phyloP scores from a whole-genome alignment of 768 basidiomycete species.

The Pilatotrama ljubarskyi region DNA sequence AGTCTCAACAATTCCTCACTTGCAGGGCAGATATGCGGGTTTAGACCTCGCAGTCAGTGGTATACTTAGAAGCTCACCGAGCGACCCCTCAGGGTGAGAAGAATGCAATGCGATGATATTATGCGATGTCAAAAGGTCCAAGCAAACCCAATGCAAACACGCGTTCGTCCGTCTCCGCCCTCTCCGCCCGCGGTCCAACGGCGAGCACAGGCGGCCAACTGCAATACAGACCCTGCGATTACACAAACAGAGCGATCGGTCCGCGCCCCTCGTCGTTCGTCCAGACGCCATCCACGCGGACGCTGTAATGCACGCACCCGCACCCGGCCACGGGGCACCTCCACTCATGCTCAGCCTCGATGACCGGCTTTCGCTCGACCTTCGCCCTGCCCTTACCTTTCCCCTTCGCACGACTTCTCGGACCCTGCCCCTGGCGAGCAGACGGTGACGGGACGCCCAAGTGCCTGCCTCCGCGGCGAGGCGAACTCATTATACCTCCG shows the following conservation, averaged over 20 bases:
- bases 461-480: background rate
- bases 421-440: background rate
- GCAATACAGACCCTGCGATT: too few species aligned
- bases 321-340: slow-evolving; percentile 64
- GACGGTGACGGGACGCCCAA: background rate
- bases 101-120: background rate
- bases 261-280: slow-evolving; percentile 50
- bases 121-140: background rate
- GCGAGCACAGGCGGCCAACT: too few species aligned
- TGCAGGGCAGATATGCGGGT: background rate
- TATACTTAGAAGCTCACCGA: background rate
- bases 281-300: slow-evolving; percentile 62
- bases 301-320: slow-evolving; percentile 52
- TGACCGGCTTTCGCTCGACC: slow-evolving; percentile 29
- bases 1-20: too few species aligned
- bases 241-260: slow-evolving; percentile 42
- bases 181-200: background rate
- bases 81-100: slow-evolving; percentile 12
- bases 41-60: background rate
- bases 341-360: slow-evolving; percentile 58
- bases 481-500: background rate
- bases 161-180: background rate
- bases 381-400: slow-evolving; percentile 34
- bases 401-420: slow-evolving; percentile 20
- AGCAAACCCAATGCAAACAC: background rate